A percentile compares a stretch with the other conserved stretches of the same genome.
These are phyloP conservation scores for Eucalyptus cloeziana DNA, from an alignment of 345 rosid genomes.

Conservation along the genomic window DNA sequence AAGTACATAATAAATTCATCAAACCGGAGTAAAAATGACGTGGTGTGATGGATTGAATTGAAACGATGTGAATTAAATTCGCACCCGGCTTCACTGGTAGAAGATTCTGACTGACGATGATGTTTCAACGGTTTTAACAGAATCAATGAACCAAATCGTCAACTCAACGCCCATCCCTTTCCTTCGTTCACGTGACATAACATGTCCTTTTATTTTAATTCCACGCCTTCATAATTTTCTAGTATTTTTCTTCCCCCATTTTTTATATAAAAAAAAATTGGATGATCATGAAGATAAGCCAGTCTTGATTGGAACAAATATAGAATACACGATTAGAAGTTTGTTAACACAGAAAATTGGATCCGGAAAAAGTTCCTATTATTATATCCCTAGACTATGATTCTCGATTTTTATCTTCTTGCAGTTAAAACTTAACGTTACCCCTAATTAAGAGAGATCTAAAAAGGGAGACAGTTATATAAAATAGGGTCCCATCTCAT, in stretches of 20 bases:
- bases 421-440: accelerated
- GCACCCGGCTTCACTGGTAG: not conserved
- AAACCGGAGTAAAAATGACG: not conserved
- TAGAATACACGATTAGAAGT: not conserved
- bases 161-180: not conserved
- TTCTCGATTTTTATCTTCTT: not conserved
- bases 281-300: not conserved
- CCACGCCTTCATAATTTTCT: not conserved
- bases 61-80: not conserved
- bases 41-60: not conserved
- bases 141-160: not conserved
- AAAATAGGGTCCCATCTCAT: not conserved
- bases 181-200: not conserved
- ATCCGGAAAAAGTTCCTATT: not conserved
- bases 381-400: not conserved
- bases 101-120: not conserved
- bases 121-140: not conserved
- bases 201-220: not conserved
- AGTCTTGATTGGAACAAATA: not conserved
- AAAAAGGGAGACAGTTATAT: accelerated
- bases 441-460: not conserved
- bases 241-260: not conserved
- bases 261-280: not conserved
- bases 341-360: not conserved
- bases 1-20: not conserved